Percentiles rank a stretch among this genome's conserved stretches.
Evolutionary conservation across 768 basidiomycete genomes (phyloP).

Genomic region (Auricularia sp.): DNA sequence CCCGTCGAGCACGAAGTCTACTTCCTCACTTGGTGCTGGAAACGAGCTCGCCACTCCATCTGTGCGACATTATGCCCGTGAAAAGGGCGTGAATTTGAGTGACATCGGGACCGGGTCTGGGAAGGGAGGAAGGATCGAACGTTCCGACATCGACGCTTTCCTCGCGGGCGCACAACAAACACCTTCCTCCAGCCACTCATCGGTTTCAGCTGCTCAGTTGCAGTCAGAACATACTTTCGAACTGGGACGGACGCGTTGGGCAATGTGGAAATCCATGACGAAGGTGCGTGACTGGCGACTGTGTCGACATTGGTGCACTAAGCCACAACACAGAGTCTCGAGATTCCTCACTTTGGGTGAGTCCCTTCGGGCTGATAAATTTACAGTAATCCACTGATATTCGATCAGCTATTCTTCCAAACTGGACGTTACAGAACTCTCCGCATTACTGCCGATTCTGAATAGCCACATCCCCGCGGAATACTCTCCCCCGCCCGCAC

Average conservation of each 20-base stretch:
- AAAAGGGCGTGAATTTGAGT: conserved; percentile 51
- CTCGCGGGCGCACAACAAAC: conserved; percentile 23
- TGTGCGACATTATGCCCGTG: conserved; percentile 66
- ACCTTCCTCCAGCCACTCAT: conserved; percentile 8
- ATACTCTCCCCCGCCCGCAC: conserved; percentile 33
- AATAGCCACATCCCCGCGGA: conserved; percentile 62
- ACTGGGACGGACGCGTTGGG: conserved; percentile 63
- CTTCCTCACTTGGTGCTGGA: conserved; percentile 37
- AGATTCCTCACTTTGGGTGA: conserved; percentile 78
- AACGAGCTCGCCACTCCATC: conserved; percentile 63
- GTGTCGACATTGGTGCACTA: neutral
- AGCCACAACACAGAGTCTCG: conserved; percentile 47
- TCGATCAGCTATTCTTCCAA: conserved; percentile 55
- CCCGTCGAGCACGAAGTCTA: conserved; percentile 19
- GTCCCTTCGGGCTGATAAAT: conserved; percentile 11
- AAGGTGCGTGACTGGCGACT: conserved; percentile 39
- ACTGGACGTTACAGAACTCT: conserved; percentile 62
- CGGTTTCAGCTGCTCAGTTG: conserved; percentile 3
- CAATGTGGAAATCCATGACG: conserved; percentile 87
- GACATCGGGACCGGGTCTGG: conserved; percentile 58
- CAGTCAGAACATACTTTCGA: conserved; percentile 36
- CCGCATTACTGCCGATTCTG: conserved; percentile 50
- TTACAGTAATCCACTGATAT: neutral
- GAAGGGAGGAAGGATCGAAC: conserved; percentile 65
- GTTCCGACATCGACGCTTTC: conserved; percentile 58